Percentiles rank a stretch among this genome's conserved stretches.
phyloP scores from a whole-genome alignment of 176 grass and related monocot species.

The Melocanna baccifera region DNA sequence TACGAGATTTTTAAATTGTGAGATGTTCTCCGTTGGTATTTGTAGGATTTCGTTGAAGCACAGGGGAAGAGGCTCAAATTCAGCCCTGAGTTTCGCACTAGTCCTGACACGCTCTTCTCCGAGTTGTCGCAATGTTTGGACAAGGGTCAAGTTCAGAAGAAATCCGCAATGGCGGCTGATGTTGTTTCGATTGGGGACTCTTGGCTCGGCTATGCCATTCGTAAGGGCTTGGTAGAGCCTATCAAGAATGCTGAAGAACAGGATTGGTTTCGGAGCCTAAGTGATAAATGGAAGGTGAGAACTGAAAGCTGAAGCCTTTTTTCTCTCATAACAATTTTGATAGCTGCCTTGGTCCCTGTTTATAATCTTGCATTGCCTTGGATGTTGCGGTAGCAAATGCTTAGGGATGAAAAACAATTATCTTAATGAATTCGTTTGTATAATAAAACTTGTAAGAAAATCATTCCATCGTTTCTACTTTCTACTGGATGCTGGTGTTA shows the following conservation, averaged over 20 bases:
- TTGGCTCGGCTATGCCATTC: conserved; percentile 72
- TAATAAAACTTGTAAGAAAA: neutral
- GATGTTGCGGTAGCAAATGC: neutral
- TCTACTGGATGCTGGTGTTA: neutral
- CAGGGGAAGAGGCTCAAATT: conserved; percentile 87
- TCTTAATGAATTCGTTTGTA: neutral
- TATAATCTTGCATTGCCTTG: neutral
- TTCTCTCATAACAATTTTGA: neutral
- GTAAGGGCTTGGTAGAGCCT: conserved; percentile 67
- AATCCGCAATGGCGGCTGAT: conserved; percentile 76
- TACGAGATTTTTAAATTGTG: neutral
- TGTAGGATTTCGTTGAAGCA: conserved; percentile 72
- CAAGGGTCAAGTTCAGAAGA: conserved; percentile 58
- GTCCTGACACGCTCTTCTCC: conserved; percentile 55
- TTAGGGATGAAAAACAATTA: neutral
- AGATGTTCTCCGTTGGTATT: neutral
- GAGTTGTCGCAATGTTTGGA: conserved; percentile 64
- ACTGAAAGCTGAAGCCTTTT: conserved; percentile 5
- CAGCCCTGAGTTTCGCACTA: conserved; percentile 46
- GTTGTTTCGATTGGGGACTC: conserved; percentile 76
- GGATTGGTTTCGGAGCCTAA: conserved; percentile 69
- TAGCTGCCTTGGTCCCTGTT: neutral
- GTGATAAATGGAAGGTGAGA: conserved; percentile 88
- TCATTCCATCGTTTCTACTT: neutral
- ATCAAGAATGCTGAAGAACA: conserved; percentile 63